Conservation (phyloP, 345 rosid species). For the Camelina hispida region DNA sequence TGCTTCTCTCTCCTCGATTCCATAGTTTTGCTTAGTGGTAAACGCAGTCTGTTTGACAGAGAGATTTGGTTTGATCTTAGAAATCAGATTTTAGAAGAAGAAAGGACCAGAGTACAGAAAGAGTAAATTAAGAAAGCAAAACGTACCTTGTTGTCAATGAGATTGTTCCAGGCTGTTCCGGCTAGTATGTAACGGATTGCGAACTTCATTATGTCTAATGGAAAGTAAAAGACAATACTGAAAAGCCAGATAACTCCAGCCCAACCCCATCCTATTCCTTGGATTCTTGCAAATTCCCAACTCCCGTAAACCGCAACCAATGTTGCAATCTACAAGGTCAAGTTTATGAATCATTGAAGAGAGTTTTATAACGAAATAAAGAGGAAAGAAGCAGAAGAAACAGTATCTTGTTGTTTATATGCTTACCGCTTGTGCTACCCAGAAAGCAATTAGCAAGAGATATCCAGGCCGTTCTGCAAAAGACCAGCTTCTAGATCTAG, state of each 20-base stretch:
- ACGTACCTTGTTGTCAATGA: constrained; percentile 77
- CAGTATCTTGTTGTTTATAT: background rate
- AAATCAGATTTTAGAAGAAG: constrained; percentile 3
- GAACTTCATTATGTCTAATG: constrained; percentile 81
- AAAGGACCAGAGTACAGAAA: background rate
- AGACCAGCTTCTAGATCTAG: constrained; percentile 95
- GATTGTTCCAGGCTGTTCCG: constrained; percentile 80
- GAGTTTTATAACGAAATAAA: background rate
- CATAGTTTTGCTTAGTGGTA: constrained; percentile 87
- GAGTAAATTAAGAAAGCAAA: constrained; percentile 2
- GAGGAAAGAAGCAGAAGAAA: background rate
- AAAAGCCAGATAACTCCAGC: constrained; percentile 88
- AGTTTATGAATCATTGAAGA: constrained; percentile 4
- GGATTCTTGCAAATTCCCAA: constrained; percentile 79
- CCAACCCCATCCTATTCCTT: constrained; percentile 96
- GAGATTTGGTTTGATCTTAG: background rate
- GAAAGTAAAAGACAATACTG: constrained; percentile 73
- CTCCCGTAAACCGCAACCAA: constrained; percentile 66
- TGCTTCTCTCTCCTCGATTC: constrained; percentile 87
- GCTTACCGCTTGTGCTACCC: constrained; percentile 70
- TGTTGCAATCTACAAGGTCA: constrained; percentile 66
- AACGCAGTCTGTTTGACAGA: constrained; percentile 66
- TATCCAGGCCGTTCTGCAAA: constrained; percentile 79
- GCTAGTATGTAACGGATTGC: constrained; percentile 75
- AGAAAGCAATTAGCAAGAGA: constrained; percentile 60